A percentile compares a stretch with the other conserved stretches of the same genome.
Evolutionary conservation across 257 asterid genomes (phyloP).

Genomic region (Penstemon eatonii): DNA sequence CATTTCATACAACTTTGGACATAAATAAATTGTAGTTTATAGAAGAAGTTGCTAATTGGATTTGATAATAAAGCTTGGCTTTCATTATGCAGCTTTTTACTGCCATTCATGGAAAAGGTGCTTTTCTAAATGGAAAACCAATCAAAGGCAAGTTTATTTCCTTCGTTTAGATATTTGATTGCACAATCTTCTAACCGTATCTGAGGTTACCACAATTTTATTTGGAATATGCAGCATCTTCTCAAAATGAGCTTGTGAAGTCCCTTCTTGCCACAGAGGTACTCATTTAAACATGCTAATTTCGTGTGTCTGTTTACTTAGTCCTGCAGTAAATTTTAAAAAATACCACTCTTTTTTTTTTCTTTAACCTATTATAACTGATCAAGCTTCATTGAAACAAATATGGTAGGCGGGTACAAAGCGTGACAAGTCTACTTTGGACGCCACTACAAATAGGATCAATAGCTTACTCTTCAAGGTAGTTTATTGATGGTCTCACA

Average conservation of each 20-base stretch:
- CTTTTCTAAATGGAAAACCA: slow-evolving; percentile 73
- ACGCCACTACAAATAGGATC: slow-evolving; percentile 64
- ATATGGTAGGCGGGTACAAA: slow-evolving; percentile 68
- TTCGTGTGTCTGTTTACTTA: background rate
- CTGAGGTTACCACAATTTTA: slow-evolving; percentile 17
- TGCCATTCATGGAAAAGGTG: slow-evolving; percentile 68
- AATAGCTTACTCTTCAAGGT: slow-evolving; percentile 82
- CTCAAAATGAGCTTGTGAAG: slow-evolving; percentile 79
- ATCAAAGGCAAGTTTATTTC: slow-evolving; percentile 50
- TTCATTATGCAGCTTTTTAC: slow-evolving; percentile 63
- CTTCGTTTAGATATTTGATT: slow-evolving; percentile 2
- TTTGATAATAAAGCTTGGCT: slow-evolving; percentile 3
- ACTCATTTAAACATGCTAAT: slow-evolving; percentile 11
- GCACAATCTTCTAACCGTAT: slow-evolving; percentile 11
- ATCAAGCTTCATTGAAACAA: slow-evolving; percentile 20
- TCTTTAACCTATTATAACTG: background rate
- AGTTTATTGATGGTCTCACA: slow-evolving; percentile 14
- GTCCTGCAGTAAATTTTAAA: too few species aligned
- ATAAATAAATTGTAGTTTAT: background rate
- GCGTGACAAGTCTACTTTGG: slow-evolving; percentile 68
- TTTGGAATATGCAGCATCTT: slow-evolving; percentile 56
- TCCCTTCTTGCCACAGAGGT: slow-evolving; percentile 92
- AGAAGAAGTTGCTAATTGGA: slow-evolving; percentile 8
- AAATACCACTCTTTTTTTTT: too few species aligned
- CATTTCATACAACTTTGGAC: background rate